Evolutionary conservation across 2,329 filamentous ascomycete species (phyloP), one percentile per base, ranked within the genome.

Genomic region (Fusarium sp.): DNA sequence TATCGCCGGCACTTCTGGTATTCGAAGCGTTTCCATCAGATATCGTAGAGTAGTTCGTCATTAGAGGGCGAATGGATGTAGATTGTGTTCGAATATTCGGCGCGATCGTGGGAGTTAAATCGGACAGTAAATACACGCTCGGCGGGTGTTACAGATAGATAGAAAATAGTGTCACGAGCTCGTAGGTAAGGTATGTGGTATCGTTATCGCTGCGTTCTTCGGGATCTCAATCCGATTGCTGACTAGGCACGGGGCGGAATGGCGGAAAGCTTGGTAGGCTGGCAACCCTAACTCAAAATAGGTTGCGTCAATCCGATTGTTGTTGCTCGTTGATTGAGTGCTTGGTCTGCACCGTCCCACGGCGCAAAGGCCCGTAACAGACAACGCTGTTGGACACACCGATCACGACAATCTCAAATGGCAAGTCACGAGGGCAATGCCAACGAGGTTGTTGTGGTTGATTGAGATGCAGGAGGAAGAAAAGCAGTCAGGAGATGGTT

Each of bases 1-100:
- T 87, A 62, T 80, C 81, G 78, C 76, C 79, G 69, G 77, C 73
- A 69, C 73, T 76, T 56, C 73, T 74, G 65, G 77, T 74, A 66
- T 79, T 77, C 76, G 77, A 75, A 77, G 77, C 74, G 74, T 75
- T 81, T 75, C 79, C 83, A 83, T 84, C 78, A 76, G 82, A 75
- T 62, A 87, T 83, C 55, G 82, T 83, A 53, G 81, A 83, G 74
- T 88, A 87, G 69, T 82, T 83, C 75, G 83, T 82, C 86, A 88
- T 88, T 79, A 77, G 78, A 68, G 64, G 44, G 55, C 36, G 39
- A 47, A 50, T 34, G 43, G 47, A 39, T 48, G 34, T 48, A 48
- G 34, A 21, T 38, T 42, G 34, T 40, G 24, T 39, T 50, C 44
- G 48, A 23, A 43, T 21, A 26, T 57, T 66, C 51, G 48, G 44